phyloP scores from a whole-genome alignment of 225 moss, liverwort and hornwort genomes.

The Rhytidiadelphus loreus region DNA sequence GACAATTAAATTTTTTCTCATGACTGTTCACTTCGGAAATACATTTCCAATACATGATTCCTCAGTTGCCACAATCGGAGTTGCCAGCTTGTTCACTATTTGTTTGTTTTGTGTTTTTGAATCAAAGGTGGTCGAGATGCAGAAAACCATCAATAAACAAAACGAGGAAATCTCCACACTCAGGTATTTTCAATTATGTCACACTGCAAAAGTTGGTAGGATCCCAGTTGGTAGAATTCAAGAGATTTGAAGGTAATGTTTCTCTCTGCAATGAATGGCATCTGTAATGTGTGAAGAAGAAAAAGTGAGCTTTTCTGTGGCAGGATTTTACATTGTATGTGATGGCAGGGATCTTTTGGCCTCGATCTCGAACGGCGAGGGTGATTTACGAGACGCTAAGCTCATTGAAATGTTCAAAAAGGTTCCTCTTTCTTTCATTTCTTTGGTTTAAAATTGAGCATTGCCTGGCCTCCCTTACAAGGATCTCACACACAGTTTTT shows the following conservation, averaged over 20 bases:
- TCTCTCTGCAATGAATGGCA: not conserved
- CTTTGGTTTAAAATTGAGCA: not conserved
- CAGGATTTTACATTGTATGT: not conserved
- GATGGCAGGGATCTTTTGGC: constrained; percentile 12
- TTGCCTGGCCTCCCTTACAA: not conserved
- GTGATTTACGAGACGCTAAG: constrained; percentile 19
- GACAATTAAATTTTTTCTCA: not conserved
- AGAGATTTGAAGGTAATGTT: not conserved
- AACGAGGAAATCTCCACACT: constrained; percentile 17
- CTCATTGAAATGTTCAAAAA: constrained; percentile 26
- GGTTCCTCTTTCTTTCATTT: not conserved
- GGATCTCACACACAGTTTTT: not conserved
- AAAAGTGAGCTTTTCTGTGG: not conserved
- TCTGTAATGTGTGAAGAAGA: not conserved
- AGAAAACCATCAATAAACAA: constrained; percentile 12
- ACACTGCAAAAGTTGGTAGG: too few species aligned
- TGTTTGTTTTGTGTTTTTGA: not conserved
- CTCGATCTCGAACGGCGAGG: constrained; percentile 4
- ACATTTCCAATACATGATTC: not conserved
- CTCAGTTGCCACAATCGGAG: not conserved
- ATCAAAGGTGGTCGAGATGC: not conserved
- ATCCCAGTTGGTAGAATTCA: too few species aligned
- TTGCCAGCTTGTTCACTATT: not conserved
- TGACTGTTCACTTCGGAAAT: not conserved
- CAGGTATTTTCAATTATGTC: not conserved